These are phyloP conservation scores for Actinomucor elegans DNA, from an alignment of 371 early-diverging fungal genomes.

Conservation along the genomic window DNA sequence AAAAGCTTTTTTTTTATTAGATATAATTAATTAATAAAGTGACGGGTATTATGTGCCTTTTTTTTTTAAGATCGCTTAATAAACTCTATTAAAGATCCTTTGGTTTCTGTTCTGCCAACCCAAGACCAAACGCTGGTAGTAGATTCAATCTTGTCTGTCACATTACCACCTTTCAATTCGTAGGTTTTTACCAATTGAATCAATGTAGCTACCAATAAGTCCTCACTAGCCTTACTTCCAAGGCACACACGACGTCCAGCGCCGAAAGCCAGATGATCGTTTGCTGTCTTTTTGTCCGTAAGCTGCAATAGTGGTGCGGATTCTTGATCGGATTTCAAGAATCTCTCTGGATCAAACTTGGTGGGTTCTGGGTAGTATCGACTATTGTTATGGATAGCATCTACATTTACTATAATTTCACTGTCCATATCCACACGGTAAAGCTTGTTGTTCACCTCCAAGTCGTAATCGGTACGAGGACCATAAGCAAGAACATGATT, in stretches of 20 bases:
- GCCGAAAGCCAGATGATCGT: constrained; percentile 40
- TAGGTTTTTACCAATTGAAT: constrained; percentile 15
- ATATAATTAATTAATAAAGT: neutral
- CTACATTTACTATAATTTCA: constrained; percentile 32
- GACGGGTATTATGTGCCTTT: neutral
- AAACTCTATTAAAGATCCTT: constrained; percentile 22
- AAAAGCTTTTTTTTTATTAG: neutral
- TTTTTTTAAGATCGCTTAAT: constrained; percentile 6
- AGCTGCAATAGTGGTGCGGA: constrained; percentile 7
- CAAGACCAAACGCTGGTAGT: constrained; percentile 24
- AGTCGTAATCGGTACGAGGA: constrained; percentile 35
- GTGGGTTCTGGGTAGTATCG: constrained; percentile 23
- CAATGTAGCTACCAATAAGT: constrained; percentile 11
- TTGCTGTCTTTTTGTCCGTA: constrained; percentile 16
- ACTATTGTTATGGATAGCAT: constrained; percentile 35
- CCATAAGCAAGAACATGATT: constrained; percentile 26
- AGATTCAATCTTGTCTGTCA: constrained; percentile 12
- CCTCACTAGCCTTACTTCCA: constrained; percentile 22
- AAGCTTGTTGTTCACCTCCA: constrained; percentile 6
- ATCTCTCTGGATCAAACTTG: constrained; percentile 29
- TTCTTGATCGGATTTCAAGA: constrained; percentile 17
- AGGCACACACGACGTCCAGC: constrained; percentile 37
- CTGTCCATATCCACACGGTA: constrained; percentile 37
- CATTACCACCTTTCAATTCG: constrained; percentile 23
- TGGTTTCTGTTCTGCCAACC: constrained; percentile 34